Conservation (phyloP, 164 flowering plant genomes). For the Sedum album region DNA sequence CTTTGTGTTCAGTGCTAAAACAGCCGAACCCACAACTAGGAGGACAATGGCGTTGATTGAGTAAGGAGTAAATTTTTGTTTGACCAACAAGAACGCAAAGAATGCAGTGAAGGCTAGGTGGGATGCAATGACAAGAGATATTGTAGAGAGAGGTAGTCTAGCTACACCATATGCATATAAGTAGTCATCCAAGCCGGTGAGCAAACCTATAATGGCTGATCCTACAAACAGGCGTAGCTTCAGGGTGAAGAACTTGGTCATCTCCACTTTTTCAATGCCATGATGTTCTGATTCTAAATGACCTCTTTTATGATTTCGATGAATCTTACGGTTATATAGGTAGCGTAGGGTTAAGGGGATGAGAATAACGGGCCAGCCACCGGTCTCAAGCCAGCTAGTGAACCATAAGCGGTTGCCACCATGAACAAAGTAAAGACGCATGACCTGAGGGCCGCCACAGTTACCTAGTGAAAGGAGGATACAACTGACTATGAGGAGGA, state of each 20-base stretch:
- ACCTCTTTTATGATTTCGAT: not conserved
- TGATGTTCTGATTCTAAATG: not conserved
- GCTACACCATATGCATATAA: constrained; percentile 20
- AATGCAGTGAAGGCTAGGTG: constrained; percentile 25
- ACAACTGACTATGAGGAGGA: constrained; percentile 26
- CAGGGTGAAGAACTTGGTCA: constrained; percentile 19
- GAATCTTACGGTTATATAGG: constrained; percentile 16
- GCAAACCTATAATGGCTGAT: constrained; percentile 29
- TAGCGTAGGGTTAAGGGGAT: constrained; percentile 28
- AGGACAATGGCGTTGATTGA: constrained; percentile 20
- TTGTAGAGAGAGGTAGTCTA: constrained; percentile 22
- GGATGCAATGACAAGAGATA: constrained; percentile 15
- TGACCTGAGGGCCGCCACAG: constrained; percentile 40
- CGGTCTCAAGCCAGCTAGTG: constrained; percentile 46
- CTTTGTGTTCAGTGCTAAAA: constrained; percentile 14
- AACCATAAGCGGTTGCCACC: constrained; percentile 55
- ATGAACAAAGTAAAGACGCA: constrained; percentile 50
- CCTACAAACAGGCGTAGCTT: constrained; percentile 19
- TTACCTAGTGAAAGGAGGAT: constrained; percentile 27
- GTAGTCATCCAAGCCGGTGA: constrained; percentile 39
- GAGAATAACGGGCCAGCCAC: constrained; percentile 42
- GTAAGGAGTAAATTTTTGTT: constrained; percentile 21
- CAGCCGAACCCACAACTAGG: constrained; percentile 18
- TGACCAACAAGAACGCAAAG: constrained; percentile 22
- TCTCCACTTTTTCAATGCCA: not conserved